phyloP scores from a whole-genome alignment of 192 early-diverging fungal species.

The Phycomyces nitens region DNA sequence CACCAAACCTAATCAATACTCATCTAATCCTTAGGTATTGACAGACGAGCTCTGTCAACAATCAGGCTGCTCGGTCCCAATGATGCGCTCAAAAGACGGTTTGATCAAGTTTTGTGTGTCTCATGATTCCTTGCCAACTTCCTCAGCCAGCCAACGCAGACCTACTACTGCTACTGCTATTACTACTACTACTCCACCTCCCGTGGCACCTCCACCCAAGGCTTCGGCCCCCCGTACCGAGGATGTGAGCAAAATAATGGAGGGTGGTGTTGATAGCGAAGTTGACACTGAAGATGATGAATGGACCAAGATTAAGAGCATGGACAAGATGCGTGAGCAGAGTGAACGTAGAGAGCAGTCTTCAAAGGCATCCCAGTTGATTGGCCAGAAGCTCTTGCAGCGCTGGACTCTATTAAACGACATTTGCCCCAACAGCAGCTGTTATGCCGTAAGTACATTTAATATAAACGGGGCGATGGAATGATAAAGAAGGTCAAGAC shows the following conservation, averaged over 20 bases:
- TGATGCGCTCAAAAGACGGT: slow-evolving; percentile 34
- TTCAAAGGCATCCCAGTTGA: slow-evolving; percentile 44
- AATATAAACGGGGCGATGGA: background rate
- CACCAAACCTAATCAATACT: background rate
- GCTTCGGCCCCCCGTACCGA: background rate
- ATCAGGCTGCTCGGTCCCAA: slow-evolving; percentile 22
- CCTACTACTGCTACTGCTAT: background rate
- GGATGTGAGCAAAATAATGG: background rate
- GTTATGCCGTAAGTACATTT: slow-evolving; percentile 44
- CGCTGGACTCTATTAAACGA: slow-evolving; percentile 57
- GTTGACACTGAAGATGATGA: slow-evolving; percentile 1
- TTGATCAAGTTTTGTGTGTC: slow-evolving; percentile 28
- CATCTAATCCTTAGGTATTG: slow-evolving; percentile 20
- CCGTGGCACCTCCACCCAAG: background rate
- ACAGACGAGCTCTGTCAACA: slow-evolving; percentile 30
- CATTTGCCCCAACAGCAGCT: slow-evolving; percentile 46
- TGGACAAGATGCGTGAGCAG: background rate
- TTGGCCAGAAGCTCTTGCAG: slow-evolving; percentile 54
- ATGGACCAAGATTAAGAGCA: background rate
- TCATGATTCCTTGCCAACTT: slow-evolving; percentile 27
- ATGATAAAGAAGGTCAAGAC: background rate
- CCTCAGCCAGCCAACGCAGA: background rate
- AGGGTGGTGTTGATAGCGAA: background rate
- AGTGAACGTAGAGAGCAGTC: slow-evolving; percentile 43
- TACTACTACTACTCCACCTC: background rate